Base-by-base conservation (phyloP, 1,139 yeast species). In the Waltiozyma sp. region DNA sequence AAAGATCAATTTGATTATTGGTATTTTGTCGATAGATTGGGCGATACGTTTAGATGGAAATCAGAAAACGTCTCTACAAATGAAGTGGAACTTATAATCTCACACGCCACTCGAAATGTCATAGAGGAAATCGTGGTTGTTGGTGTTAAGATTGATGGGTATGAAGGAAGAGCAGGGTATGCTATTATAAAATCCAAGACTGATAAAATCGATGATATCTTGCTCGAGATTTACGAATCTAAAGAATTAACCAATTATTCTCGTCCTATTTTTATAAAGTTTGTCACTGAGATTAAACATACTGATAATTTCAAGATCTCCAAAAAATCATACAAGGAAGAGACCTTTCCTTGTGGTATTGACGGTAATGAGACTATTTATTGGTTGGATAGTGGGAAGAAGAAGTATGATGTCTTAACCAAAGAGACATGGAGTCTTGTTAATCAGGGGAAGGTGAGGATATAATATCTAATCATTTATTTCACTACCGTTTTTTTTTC, bases 31-130 rank as follows among this genome's bases (percentile, higher is more conserved):
- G 98, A 89, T 65, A 70, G 98, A 57, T 67, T 89, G 58, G 98
- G 98, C 36, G 98, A 91, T 59, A 89, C 97, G 0, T 91, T 84
- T 69, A 74, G 98, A 53, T 91, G 97, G 97, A 89, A 88, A 64
- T 84, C 95, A 2, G 98, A 91, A 65, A 89, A 91, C 63, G 96
- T 91, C 33, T 80, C 93, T 28, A 88, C 97, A 10, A 80, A 89
- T 38, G 96, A 91, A 63, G 96, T 91, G 37, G 97, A 89, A 60
- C 85, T 82, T 3, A 35, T 35, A n/a, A 13, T 35, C 18, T 35
- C 37, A 4, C 8, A 14, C 28, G n/a, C n/a, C 28, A 26, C 13
- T 4, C 10, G 28, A 14, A n/a, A n/a, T 26, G 4, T 4, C 21
- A 65, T 87, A 46, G 68, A 70, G 47, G 86, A 85, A 58, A 75